Evolutionary conservation across 495 filamentous ascomycete genomes (phyloP), one percentile per base, ranked within the genome.

Genomic region (Hypomontagnella monticulosa): DNA sequence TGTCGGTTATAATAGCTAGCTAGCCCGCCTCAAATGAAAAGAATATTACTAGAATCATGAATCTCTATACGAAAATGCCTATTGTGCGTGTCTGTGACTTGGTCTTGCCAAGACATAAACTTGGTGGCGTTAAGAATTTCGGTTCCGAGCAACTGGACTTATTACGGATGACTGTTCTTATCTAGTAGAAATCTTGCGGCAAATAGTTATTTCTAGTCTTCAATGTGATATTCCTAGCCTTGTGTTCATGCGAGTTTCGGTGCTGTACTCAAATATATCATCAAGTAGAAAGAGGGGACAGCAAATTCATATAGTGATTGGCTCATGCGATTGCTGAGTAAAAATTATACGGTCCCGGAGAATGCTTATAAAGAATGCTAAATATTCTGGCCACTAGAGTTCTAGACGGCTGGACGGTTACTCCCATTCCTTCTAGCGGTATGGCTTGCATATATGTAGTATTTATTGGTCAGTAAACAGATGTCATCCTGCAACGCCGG

Each of bases 211-310:
- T 14, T 37, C 16, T 12, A 10, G n/a, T 46, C 15, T 11, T 11
- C 18, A n/a, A 12, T 51, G 23, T 36, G 16, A 27, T 36, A 20
- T 3, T 38, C 8, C 44, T 53, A 10, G 33, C 4, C 16, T 20
- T 36, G 41, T 67, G 56, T 50, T 40, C 32, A 61, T 67, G 57
- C 33, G 8, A 23, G 63, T 57, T 53, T 67, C 63, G 63, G 63
- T 27, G 43, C 30, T 20, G 49, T 12, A 36, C 18, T 50, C 12
- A 30, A 4, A 38, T 19, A 19, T 15, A 6, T 20, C 7, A 19
- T 4, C 16, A 20, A 8, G 20, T 6, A 44, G 20, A 23, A 44
- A 23, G 0, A 3, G 8, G 3, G 10, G 4, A 5, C 23, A 47
- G n/a, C 43, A 4, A 47, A 46, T 11, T 0, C 1, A 20, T n/a